Base-by-base conservation (phyloP, 805 yeast species). In the Maudiozyma serrabonitensis region DNA sequence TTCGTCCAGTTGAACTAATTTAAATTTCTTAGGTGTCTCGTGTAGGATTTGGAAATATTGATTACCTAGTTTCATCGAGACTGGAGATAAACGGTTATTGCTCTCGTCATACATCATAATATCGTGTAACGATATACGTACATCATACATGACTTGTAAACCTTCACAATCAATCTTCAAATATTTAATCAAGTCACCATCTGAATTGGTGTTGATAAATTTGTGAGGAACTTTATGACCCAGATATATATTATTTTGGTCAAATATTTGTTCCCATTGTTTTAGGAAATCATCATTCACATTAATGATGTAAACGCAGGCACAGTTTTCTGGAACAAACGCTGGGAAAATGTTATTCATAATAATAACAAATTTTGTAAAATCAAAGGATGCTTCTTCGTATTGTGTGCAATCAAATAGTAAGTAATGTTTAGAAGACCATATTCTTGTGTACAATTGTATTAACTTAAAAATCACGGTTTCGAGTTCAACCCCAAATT, bases 401-500 rank as follows among this genome's bases (percentile, higher is more conserved):
- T 75, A 80, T 12, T 80, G 82, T 0, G 95, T 84, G 55, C 86
- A 80, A 62, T 88, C 95, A 51, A 79, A 56, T 6, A 87, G 76
- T 46, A 81, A 52, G 52, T 79, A 77, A 61, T 75, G 86, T 50
- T 78, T 79, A 32, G 78, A 73, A 19, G 81, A 80, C 90, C 95
- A 84, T 25, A 86, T 73, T 59, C 82, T 84, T 47, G 83, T 76
- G 16, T 82, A 76, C 4, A 78, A 74, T 55, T 84, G 88, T 47
- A 85, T 74, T 7, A 81, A 56, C 51, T 82, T 74, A 64, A 76
- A 87, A 23, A 78, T 67, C 25, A 82, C 65, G 4, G 78, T 67
- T 42, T 84, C 83, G 0, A 73, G 60, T 42, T 75, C 77, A 13
- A 62, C 44, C 9, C 63, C 64, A 12, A 61, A 63, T 6, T 60